Percentiles rank a stretch among this genome's conserved stretches.
Evolutionary conservation across 495 filamentous ascomycete genomes (phyloP).

Genomic region (Oidiodendron maius): DNA sequence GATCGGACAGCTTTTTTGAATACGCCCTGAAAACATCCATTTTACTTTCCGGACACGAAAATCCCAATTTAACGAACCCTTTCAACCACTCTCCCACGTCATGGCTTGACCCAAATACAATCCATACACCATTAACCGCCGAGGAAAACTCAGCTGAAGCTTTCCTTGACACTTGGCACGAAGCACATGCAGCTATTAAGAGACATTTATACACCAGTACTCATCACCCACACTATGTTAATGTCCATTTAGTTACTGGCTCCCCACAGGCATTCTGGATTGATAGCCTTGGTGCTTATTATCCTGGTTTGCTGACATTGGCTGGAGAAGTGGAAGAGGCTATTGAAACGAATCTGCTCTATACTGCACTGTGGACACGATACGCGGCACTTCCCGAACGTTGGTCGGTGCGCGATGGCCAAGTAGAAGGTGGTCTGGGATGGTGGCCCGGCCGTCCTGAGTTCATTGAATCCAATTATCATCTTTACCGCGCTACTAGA

Average conservation of each 20-base stretch:
- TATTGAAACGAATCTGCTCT: constrained; percentile 78
- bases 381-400: constrained; percentile 90
- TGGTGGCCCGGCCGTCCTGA: constrained; percentile 97
- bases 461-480: constrained; percentile 92
- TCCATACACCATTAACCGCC: constrained; percentile 53
- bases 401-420: constrained; percentile 82
- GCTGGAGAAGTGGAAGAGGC: constrained; percentile 89
- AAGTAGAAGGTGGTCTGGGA: constrained; percentile 77
- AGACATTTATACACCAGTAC: constrained; percentile 72
- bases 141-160: constrained; percentile 65
- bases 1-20: constrained; percentile 96
- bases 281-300: constrained; percentile 91
- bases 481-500: constrained; percentile 85
- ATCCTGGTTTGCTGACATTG: constrained; percentile 81
- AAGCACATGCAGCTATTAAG: constrained; percentile 78
- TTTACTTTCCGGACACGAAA: constrained; percentile 65
- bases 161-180: constrained; percentile 81
- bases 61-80: constrained; percentile 37
- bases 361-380: constrained; percentile 88
- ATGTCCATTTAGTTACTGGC: constrained; percentile 82
- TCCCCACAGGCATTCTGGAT: constrained; percentile 80
- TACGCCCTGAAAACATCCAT: constrained; percentile 94
- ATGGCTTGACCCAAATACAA: constrained; percentile 48
- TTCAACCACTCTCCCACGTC: constrained; percentile 17
- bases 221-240: constrained; percentile 83